Evolutionary conservation across 164 flowering plant species (phyloP).

Genomic region (Malania oleifera): DNA sequence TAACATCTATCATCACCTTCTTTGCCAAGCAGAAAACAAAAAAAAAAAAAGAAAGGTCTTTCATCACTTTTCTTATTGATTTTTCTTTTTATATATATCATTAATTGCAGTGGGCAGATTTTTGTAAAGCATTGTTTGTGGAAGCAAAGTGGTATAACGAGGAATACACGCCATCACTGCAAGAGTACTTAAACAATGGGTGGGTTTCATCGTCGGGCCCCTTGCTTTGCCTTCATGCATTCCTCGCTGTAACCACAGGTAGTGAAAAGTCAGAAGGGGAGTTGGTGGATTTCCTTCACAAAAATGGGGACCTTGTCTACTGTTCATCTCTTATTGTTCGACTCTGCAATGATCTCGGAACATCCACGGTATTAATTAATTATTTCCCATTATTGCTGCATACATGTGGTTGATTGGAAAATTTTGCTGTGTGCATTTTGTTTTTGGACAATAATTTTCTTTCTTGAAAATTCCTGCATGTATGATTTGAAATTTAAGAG

Average conservation of each 20-base stretch:
- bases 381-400: no score
- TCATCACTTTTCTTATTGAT: not conserved
- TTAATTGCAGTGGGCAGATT: constrained; percentile 42
- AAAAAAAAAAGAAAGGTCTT: not conserved
- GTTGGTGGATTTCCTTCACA: constrained; percentile 11
- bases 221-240: constrained; percentile 26
- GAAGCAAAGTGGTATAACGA: constrained; percentile 53
- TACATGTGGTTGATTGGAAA: no score
- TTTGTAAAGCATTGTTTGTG: constrained; percentile 36
- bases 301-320: constrained; percentile 14
- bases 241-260: constrained; percentile 16
- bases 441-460: no score
- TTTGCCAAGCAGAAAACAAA: not conserved
- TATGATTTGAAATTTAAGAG: no score
- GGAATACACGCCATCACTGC: constrained; percentile 34
- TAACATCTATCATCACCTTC: not conserved
- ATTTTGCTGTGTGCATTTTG: no score
- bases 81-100: no score
- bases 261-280: constrained; percentile 3
- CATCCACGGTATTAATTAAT: constrained; percentile 34
- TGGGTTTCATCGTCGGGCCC: constrained; percentile 49
- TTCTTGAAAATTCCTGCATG: no score
- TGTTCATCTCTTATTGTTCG: constrained; percentile 31
- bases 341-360: constrained; percentile 37
- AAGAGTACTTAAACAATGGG: constrained; percentile 45